Conservation (phyloP, 73 alveolate species). For the Paramecium tetraurelia region DNA sequence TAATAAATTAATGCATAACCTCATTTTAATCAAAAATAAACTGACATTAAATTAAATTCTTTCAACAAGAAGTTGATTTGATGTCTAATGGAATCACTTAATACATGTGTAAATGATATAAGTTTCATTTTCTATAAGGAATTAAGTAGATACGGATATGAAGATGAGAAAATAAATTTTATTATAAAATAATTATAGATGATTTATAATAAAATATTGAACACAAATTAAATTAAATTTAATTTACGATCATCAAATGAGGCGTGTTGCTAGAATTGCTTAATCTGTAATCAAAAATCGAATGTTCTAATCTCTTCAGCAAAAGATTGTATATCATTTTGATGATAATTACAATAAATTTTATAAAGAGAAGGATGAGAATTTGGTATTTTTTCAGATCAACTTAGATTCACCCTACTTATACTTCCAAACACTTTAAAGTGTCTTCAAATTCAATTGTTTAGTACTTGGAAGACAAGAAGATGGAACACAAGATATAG, state of each 20-base stretch:
- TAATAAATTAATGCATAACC: not conserved
- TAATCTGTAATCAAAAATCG: not conserved
- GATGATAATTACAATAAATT: not conserved
- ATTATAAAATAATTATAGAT: not conserved
- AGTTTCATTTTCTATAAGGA: not conserved
- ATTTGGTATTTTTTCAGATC: not conserved
- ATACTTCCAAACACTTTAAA: constrained; percentile 19
- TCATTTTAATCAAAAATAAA: not conserved
- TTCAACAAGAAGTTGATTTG: not conserved
- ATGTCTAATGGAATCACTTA: not conserved
- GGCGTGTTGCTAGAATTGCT: not conserved
- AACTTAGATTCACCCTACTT: constrained; percentile 3
- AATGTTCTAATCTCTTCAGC: not conserved
- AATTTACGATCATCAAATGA: not conserved
- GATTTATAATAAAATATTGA: not conserved
- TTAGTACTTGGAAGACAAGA: not conserved
- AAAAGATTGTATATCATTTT: not conserved
- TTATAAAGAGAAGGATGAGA: not conserved
- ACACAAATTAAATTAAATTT: not conserved
- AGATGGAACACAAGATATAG: not conserved
- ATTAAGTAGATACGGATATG: not conserved
- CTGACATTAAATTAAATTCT: not conserved
- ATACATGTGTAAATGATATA: not conserved
- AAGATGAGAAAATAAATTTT: not conserved
- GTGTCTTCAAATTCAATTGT: not conserved